Evolutionary conservation across 352 stramenopile genomes (phyloP).

Genomic region (Phytophthora agathidicida): DNA sequence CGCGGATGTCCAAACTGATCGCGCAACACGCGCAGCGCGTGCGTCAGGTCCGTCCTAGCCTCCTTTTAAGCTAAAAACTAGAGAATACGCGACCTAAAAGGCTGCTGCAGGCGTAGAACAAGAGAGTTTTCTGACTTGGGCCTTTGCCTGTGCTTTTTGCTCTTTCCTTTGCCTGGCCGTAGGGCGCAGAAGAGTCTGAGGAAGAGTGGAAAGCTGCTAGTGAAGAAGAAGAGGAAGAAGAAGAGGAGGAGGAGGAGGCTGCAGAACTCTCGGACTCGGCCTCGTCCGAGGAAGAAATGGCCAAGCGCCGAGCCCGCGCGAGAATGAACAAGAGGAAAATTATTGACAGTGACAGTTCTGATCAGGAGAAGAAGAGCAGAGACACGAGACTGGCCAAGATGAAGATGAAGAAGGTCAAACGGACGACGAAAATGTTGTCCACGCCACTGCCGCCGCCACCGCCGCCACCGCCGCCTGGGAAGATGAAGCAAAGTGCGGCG

Average conservation of each 20-base stretch:
- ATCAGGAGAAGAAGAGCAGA: conserved; percentile 34
- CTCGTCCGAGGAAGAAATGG: conserved; percentile 39
- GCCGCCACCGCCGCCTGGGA: conserved; percentile 1
- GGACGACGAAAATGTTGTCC: conserved; percentile 16
- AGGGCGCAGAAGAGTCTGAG: conserved; percentile 46
- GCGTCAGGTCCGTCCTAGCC: conserved; percentile 36
- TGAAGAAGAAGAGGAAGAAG: conserved; percentile 44
- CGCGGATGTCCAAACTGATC: conserved; percentile 72
- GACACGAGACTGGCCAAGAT: conserved; percentile 11
- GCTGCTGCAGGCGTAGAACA: conserved; percentile 3
- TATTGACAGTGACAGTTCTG: conserved; percentile 64
- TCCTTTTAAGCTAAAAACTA: background rate
- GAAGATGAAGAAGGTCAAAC: conserved; percentile 37
- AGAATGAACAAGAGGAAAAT: conserved; percentile 51
- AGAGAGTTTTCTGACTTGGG: conserved; percentile 26
- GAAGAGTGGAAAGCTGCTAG: conserved; percentile 48
- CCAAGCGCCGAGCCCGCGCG: conserved; percentile 21
- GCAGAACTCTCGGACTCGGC: conserved; percentile 40
- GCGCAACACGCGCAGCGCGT: conserved; percentile 46
- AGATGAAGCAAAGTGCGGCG: conserved; percentile 17
- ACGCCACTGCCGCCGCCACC: conserved; percentile 4
- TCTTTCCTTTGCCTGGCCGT: conserved; percentile 16
- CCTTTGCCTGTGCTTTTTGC: conserved; percentile 19
- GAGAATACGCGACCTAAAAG: background rate
- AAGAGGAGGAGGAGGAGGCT: too few species aligned